Evolutionary conservation across 805 yeast species (phyloP).

Genomic region (Wickerhamomyces ciferrii): DNA sequence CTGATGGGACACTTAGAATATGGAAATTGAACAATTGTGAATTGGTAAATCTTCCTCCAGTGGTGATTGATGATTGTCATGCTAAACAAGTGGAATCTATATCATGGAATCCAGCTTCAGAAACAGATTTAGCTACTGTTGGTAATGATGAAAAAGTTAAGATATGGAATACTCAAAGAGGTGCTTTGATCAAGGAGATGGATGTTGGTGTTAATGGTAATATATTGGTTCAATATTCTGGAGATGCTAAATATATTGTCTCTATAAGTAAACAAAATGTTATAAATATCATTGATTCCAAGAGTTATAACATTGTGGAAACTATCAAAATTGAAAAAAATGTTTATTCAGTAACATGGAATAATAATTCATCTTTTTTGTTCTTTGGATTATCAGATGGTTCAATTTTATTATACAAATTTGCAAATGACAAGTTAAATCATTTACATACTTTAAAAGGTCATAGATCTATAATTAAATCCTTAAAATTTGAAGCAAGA

Average conservation of each 20-base stretch:
- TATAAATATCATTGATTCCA: conserved; percentile 30
- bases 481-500: conserved; percentile 44
- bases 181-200: conserved; percentile 27
- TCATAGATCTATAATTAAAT: conserved; percentile 46
- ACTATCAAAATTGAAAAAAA: conserved; percentile 22
- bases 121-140: conserved; percentile 41
- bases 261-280: conserved; percentile 36
- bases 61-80: conserved; percentile 36
- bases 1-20: conserved; percentile 23
- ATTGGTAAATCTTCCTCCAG: conserved; percentile 25
- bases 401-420: conserved; percentile 22
- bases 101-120: conserved; percentile 44
- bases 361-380: conserved; percentile 29
- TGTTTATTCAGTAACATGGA: conserved; percentile 25
- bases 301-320: conserved; percentile 23
- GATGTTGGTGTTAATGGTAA: conserved; percentile 17
- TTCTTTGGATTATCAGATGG: conserved; percentile 48
- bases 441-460: conserved; percentile 25
- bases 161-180: conserved; percentile 39
- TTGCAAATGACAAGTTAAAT: conserved; percentile 3
- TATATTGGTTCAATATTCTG: conserved; percentile 18
- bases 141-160: conserved; percentile 42
- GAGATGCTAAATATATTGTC: conserved; percentile 40
- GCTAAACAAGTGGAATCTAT: conserved; percentile 32
- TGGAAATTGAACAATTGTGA: conserved; percentile 24